Percentiles rank a stretch among this genome's conserved stretches.
Evolutionary conservation across 75 land plant genomes (phyloP).

Genomic region (Pinus tabuliformis): DNA sequence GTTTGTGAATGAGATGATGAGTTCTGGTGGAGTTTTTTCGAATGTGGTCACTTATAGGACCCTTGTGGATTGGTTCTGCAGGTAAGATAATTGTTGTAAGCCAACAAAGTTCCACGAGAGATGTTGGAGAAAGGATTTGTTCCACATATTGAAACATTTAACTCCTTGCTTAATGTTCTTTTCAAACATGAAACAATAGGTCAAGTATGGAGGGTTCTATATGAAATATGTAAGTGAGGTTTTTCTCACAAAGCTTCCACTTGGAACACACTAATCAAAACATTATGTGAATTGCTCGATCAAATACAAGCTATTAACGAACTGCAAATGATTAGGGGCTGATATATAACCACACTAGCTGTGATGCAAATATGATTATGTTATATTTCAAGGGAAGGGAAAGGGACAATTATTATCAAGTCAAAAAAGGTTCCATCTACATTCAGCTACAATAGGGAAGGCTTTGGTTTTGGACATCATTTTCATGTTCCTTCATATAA

Average conservation of each 20-base stretch:
- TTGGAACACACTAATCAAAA: conserved; percentile 2
- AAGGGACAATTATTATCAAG: too few species aligned
- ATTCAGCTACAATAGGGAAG: too few species aligned
- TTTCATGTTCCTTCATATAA: too few species aligned
- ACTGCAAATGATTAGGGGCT: too few species aligned
- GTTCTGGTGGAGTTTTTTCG: conserved; percentile 9
- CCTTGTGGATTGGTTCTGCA: conserved; percentile 31
- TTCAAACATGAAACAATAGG: conserved; percentile 26
- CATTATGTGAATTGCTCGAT: too few species aligned
- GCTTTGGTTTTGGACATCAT: too few species aligned
- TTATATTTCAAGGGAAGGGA: too few species aligned
- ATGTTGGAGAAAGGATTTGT: conserved; percentile 23
- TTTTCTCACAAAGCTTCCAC: conserved; percentile 20
- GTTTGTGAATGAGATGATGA: conserved; percentile 22
- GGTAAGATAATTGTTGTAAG: conserved; percentile 25
- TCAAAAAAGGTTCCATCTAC: too few species aligned
- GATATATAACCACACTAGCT: too few species aligned
- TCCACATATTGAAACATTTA: conserved; percentile 23
- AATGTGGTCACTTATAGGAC: conserved; percentile 26
- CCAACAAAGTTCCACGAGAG: conserved; percentile 18
- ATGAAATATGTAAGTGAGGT: conserved; percentile 23
- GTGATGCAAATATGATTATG: too few species aligned
- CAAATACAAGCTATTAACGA: too few species aligned
- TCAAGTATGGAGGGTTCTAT: conserved; percentile 36
- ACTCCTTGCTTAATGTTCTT: conserved; percentile 40